Percentiles rank a stretch among this genome's conserved stretches.
Conservation (phyloP, 805 yeast species). For the Candida rishiriensis region DNA sequence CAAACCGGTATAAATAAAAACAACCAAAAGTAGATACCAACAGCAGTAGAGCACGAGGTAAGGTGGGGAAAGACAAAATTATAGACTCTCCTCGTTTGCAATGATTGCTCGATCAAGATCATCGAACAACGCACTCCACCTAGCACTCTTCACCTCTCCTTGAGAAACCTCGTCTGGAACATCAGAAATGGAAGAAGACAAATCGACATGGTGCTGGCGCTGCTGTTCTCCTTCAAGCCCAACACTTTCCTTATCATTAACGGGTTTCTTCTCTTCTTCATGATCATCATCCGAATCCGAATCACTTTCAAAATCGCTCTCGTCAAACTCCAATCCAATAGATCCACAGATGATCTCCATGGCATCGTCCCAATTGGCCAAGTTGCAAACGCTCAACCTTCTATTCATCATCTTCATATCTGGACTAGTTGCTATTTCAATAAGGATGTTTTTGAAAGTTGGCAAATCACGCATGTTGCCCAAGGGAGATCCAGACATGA, state of each 20-base stretch:
- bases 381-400: constrained; percentile 16
- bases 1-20: too few relatives aligned
- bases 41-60: too few relatives aligned
- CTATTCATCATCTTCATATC: constrained; percentile 5
- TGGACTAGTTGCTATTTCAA: constrained; percentile 25
- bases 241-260: neutral
- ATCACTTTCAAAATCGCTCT: constrained; percentile 26
- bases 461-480: constrained; percentile 12
- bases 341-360: constrained; percentile 31
- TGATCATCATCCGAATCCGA: constrained; percentile 5
- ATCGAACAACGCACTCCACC: constrained; percentile 18
- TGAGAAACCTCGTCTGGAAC: too few relatives aligned
- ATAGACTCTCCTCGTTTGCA: too few relatives aligned
- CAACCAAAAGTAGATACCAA: too few relatives aligned
- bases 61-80: too few relatives aligned
- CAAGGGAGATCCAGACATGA: constrained; percentile 24
- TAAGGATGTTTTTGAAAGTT: constrained; percentile 16
- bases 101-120: constrained; percentile 19
- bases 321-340: constrained; percentile 32
- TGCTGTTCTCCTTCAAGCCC: neutral
- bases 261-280: neutral
- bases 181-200: too few relatives aligned
- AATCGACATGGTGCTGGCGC: too few relatives aligned
- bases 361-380: constrained; percentile 31
- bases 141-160: neutral